A percentile compares a stretch with the other conserved stretches of the same genome.
These are phyloP conservation scores for Parathielavia appendiculata DNA, from an alignment of 495 filamentous ascomycete species.

Conservation along the genomic window DNA sequence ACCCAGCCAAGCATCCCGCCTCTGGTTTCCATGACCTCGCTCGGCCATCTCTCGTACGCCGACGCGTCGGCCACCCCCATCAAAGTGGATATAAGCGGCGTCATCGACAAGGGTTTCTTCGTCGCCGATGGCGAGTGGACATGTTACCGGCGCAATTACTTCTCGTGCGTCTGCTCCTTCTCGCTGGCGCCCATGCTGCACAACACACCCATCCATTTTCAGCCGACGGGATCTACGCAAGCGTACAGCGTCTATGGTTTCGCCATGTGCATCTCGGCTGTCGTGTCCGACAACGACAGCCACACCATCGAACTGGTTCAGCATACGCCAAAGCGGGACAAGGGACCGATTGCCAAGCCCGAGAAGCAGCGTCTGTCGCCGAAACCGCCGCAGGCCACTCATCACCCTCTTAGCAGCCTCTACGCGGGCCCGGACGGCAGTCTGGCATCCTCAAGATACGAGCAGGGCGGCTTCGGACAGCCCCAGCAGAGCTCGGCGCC, in stretches of 20 bases:
- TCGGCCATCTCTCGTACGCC: slow-evolving; percentile 54
- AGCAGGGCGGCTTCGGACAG: slow-evolving; percentile 35
- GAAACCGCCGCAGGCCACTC: slow-evolving; percentile 50
- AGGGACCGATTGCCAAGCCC: slow-evolving; percentile 78
- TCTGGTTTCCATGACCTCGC: slow-evolving; percentile 51
- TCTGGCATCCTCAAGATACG: slow-evolving; percentile 41
- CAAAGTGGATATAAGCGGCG: slow-evolving; percentile 71
- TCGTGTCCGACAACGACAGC: slow-evolving; percentile 69
- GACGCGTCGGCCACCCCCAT: slow-evolving; percentile 53
- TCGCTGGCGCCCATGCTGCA: slow-evolving; percentile 51
- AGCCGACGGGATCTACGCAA: slow-evolving; percentile 33
- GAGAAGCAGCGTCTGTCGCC: slow-evolving; percentile 65
- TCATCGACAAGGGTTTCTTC: slow-evolving; percentile 93
- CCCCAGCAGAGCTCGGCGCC: slow-evolving; percentile 39
- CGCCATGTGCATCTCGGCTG: slow-evolving; percentile 81
- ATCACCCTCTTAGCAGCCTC: slow-evolving; percentile 37
- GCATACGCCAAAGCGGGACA: slow-evolving; percentile 93
- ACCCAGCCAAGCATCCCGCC: slow-evolving; percentile 51
- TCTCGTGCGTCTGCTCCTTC: slow-evolving; percentile 81
- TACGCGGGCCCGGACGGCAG: slow-evolving; percentile 32
- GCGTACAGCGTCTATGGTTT: slow-evolving; percentile 58
- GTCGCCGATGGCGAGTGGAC: slow-evolving; percentile 84
- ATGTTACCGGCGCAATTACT: slow-evolving; percentile 93
- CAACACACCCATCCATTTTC: slow-evolving; percentile 38
- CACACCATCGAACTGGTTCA: slow-evolving; percentile 86